phyloP scores from a whole-genome alignment of 148 eudicot species.

The Rhododendron henanense region DNA sequence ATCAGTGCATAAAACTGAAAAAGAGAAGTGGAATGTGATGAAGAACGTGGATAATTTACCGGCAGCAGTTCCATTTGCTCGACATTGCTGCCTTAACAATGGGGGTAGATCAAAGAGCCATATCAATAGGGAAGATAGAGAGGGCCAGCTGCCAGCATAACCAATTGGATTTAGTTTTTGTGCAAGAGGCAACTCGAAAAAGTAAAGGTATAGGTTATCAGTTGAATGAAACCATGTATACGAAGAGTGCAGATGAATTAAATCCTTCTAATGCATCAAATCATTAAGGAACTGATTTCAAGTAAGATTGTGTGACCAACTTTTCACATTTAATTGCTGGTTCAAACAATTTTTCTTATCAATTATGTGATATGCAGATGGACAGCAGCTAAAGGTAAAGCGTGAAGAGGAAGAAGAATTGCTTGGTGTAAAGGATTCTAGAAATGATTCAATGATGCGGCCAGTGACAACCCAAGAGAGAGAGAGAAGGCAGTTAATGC shows the following conservation, averaged over 20 bases:
- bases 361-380: neutral
- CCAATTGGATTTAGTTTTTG: neutral
- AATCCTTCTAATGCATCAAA: neutral
- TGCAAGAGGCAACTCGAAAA: neutral
- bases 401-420: neutral
- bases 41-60: neutral
- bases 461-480: neutral
- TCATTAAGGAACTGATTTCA: neutral
- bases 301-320: neutral
- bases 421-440: neutral
- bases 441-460: neutral
- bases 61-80: neutral
- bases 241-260: neutral
- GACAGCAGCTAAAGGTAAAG: neutral
- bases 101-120: neutral
- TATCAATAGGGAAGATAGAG: neutral
- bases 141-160: too few relatives aligned
- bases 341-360: neutral
- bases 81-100: neutral
- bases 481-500: conserved; percentile 18
- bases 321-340: neutral
- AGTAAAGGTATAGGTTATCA: neutral
- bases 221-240: neutral
- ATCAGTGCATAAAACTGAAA: neutral
- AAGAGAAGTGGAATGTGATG: neutral